phyloP scores from a whole-genome alignment of 768 basidiomycete genomes.

The Boletus rubropictus region DNA sequence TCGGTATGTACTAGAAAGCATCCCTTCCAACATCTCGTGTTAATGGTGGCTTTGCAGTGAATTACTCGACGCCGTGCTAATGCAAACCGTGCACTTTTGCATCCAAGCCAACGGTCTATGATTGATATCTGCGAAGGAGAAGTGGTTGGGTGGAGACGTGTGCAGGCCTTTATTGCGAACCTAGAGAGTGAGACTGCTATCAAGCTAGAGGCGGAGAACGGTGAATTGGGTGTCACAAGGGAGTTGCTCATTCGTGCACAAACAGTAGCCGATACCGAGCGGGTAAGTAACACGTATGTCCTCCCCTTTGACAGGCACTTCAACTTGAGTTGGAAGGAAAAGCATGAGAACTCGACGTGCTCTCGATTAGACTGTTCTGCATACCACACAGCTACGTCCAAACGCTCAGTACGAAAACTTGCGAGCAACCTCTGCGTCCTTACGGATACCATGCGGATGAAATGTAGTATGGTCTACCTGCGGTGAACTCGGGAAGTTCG shows the following conservation, averaged over 20 bases:
- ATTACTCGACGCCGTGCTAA: constrained; percentile 74
- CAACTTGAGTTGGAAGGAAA: too few relatives aligned
- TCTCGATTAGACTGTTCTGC: too few relatives aligned
- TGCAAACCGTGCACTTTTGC: constrained; percentile 80
- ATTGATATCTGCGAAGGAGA: constrained; percentile 98
- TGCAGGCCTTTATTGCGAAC: constrained; percentile 86
- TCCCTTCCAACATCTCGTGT: background rate
- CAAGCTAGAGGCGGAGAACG: constrained; percentile 95
- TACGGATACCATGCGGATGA: too few relatives aligned
- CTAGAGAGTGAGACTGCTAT: constrained; percentile 97
- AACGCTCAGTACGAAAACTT: too few relatives aligned
- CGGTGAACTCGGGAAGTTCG: too few relatives aligned
- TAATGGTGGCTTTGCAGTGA: constrained; percentile 42
- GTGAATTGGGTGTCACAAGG: constrained; percentile 78
- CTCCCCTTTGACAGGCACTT: background rate
- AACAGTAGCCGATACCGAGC: constrained; percentile 85
- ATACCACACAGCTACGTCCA: too few relatives aligned
- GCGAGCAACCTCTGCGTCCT: too few relatives aligned
- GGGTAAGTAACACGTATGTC: constrained; percentile 46
- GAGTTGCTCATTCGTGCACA: constrained; percentile 85
- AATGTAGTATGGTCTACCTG: too few relatives aligned
- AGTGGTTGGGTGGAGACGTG: constrained; percentile 88
- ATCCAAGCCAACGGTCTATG: constrained; percentile 95
- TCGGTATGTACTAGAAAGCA: constrained; percentile 40
- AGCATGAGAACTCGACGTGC: too few relatives aligned